Evolutionary conservation across 768 basidiomycete genomes (phyloP), one percentile per base, ranked within the genome.

Genomic region (Gloeopeniophorella convolvens): DNA sequence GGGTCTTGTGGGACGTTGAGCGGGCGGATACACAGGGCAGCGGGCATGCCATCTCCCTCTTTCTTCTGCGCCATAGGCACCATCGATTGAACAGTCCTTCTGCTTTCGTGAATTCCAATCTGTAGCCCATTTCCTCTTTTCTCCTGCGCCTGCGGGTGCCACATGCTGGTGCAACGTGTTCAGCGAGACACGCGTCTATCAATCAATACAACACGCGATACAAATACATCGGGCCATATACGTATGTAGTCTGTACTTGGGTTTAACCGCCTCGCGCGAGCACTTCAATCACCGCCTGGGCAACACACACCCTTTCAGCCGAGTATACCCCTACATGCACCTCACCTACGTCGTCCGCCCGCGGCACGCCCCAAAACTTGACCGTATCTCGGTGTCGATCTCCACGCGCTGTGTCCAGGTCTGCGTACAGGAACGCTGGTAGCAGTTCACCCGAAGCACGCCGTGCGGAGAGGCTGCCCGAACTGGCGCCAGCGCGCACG

Each of bases 311-410:
- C 30, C 55, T 55, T 12, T 49, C 41, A 8, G 26, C 50, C 7
- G 31, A 30, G 20, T 49, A 58, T 28, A 58, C 57, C 4, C 54
- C 50, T 8, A 58, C 39, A 32, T 49, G 50, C 32, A 58, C 50
- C 43, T 52, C 47, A 34, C 57, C 57, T 11, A 56, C 50, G 24
- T 58, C 57, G 33, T 58, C 55, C 40, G 44, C 31, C 28, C 50
- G 50, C n/a, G 57, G 57, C 34, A 52, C 50, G 15, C 57, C 57
- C 55, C 57, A 56, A 36, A 58, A 58, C 31, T 58, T 56, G 21
- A 58, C 55, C 26, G 57, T 56, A 27, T 51, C 50, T 23, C 40
- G 35, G 31, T 58, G 55, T 23, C 50, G 41, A 15, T 48, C 54
- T n/a, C 47, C 57, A 1, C 55, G 46, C 10, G 31, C 27, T 18